Evolutionary conservation across 2,329 filamentous ascomycete species (phyloP), one percentile per base, ranked within the genome.

Genomic region (Plectosphaerella plurivora): DNA sequence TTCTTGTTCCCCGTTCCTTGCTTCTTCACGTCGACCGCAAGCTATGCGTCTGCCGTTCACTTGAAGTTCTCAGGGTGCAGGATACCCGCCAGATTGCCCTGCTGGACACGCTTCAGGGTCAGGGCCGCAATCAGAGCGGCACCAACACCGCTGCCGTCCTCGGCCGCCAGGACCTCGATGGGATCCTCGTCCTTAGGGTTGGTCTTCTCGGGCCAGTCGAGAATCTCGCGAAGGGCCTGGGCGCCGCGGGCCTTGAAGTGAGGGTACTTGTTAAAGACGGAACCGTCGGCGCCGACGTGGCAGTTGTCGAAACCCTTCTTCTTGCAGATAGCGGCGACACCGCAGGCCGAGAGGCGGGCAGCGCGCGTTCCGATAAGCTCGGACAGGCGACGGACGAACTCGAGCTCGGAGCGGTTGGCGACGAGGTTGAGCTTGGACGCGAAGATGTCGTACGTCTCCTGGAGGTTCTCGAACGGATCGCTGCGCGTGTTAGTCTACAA

Each of bases 191-290:
- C 87, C 69, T 86, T 87, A 48, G 78, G 68, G 60, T 72, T 74
- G 55, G 77, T 79, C 73, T 89, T 89, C 51, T 81, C 83, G 3
- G 88, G 84, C 92, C 93, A 97, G 76, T 96, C 93, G 37, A 99
- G 83, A 59, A 99, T 97, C 77, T 99, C 94, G 51, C 90, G 86
- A 50, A 99, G 82, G 25, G 94, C 94, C 68, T 87, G 80, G 14
- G 94, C 93, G 52, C 93, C 92, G 51, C 94, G 88, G 53, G 86
- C 83, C 79, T 97, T 97, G 83, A 99, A 99, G 74, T 96, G 89
- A 12, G 94, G 94, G 74, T 99, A 99, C 71, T 97, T 97, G 81
- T 96, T 97, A 78, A 99, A 99, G 51, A 99, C 93, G 16, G 90
- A 96, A 37, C 94, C 94, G 67, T 99, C 94, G 49, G 94, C 94